Evolutionary conservation across 1,284 basidiomycete genomes (phyloP), one percentile per base, ranked within the genome.

Genomic region (Dichomitus squalens): DNA sequence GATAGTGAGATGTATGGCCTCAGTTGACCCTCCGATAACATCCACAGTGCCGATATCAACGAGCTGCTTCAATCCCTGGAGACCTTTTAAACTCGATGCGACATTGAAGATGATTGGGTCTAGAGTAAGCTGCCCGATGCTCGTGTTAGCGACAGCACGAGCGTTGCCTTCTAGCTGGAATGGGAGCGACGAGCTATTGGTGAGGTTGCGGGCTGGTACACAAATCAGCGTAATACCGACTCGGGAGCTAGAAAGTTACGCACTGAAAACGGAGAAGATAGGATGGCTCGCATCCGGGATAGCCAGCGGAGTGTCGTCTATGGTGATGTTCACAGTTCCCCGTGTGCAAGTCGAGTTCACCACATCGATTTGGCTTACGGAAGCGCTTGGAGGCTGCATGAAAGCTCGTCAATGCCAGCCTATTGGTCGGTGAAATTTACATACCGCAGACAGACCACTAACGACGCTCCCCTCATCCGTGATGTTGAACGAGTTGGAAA

Each of bases 81-180:
- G 70, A 51, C 90, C 91, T 23, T 77, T 71, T 48, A 93, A 73
- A 27, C 77, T 79, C 7, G 86, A 87, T n/a, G 85, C 76, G 7
- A 92, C 90, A 61, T 90, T 85, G 69, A 93, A 88, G 63, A 83
- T 82, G 70, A 93, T 92, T 1, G 86, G 81, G 66, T 89, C 79
- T n/a, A 93, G 78, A 16, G 83, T 83, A 53, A 93, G 82, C 64
- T 79, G 72, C 40, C 90, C 90, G 53, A 93, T 76, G 64, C 84
- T 86, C 64, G 82, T 82, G 66, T 83, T 85, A 29, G 89, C 85
- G 11, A 90, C 69, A 1, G 90, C 86, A 27, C 76, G 75, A 36
- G 90, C 84, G 58, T 79, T 76, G 29, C 91, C 91, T 53, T 85
- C 74, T 38, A 92, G 78, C 39, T 76, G 74, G 72, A 92, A 90